A percentile compares a stretch with the other conserved stretches of the same genome.
Conservation (phyloP, 768 basidiomycete genomes). For the Hygrophoropsis aurantiaca region DNA sequence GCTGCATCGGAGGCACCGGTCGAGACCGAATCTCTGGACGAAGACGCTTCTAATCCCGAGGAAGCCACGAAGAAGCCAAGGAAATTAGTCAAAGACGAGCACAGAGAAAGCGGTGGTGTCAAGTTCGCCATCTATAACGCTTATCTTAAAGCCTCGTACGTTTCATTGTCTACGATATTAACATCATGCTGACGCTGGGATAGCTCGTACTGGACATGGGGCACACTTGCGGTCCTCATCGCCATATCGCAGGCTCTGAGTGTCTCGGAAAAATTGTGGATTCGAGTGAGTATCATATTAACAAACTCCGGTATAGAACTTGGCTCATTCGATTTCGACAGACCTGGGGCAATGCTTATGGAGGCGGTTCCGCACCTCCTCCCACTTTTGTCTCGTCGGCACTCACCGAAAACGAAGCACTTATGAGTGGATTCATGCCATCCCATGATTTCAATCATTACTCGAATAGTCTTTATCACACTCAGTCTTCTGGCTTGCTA, state of each 20-base stretch:
- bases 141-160: slow-evolving; percentile 71
- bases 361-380: background rate
- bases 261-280: slow-evolving; percentile 30
- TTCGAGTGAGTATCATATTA: slow-evolving; percentile 16
- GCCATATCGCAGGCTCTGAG: slow-evolving; percentile 11
- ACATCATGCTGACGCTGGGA: background rate
- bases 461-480: slow-evolving; percentile 15
- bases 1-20: slow-evolving; percentile 9
- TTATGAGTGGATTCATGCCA: slow-evolving; percentile 24
- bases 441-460: slow-evolving; percentile 15
- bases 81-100: slow-evolving; percentile 80
- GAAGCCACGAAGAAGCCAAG: slow-evolving; percentile 55
- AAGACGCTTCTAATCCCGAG: background rate
- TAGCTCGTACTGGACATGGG: slow-evolving; percentile 34
- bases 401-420: slow-evolving; percentile 27
- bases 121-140: slow-evolving; percentile 72
- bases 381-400: slow-evolving; percentile 16
- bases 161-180: background rate
- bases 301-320: background rate
- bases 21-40: slow-evolving; percentile 7
- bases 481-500: slow-evolving; percentile 10
- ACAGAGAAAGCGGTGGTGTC: slow-evolving; percentile 77
- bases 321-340: slow-evolving; percentile 13
- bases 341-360: slow-evolving; percentile 27
- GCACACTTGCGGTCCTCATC: slow-evolving; percentile 19